phyloP scores from a whole-genome alignment of 148 eudicot species.

The Amaranthus hypochondriacus region DNA sequence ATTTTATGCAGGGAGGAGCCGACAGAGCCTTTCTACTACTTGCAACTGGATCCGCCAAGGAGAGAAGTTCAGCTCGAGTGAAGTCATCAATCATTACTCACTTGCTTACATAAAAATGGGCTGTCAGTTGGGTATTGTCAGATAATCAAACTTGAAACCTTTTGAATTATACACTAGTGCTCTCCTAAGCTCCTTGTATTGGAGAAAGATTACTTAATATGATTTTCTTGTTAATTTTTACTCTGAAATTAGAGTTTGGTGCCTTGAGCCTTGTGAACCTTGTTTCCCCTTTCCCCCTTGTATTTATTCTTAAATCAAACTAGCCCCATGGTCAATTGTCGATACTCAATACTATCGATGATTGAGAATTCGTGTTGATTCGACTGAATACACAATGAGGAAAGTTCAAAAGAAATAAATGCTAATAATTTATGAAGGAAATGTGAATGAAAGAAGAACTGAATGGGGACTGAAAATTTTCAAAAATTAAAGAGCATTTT shows the following conservation, averaged over 20 bases:
- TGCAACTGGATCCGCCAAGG: constrained; percentile 68
- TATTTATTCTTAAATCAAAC: not conserved
- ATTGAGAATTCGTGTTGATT: not conserved
- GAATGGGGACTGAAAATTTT: no score
- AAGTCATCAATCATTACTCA: constrained; percentile 3
- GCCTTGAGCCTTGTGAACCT: no score
- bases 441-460: no score
- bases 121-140: not conserved
- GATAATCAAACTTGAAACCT: not conserved
- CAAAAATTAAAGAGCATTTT: no score
- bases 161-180: not conserved
- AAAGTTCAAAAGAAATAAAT: no score
- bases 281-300: no score
- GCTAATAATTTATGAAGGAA: no score
- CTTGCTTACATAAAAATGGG: not conserved
- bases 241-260: no score
- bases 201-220: constrained; percentile 1
- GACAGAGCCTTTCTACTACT: constrained; percentile 62
- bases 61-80: constrained; percentile 58
- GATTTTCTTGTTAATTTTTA: not conserved
- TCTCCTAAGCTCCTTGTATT: not conserved
- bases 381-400: not conserved
- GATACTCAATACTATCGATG: no score
- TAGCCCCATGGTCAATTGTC: not conserved
- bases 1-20: constrained; percentile 79